Percentiles rank a stretch among this genome's conserved stretches.
Evolutionary conservation across 495 filamentous ascomycete species (phyloP).

Genomic region (Lepidopterella palustris): DNA sequence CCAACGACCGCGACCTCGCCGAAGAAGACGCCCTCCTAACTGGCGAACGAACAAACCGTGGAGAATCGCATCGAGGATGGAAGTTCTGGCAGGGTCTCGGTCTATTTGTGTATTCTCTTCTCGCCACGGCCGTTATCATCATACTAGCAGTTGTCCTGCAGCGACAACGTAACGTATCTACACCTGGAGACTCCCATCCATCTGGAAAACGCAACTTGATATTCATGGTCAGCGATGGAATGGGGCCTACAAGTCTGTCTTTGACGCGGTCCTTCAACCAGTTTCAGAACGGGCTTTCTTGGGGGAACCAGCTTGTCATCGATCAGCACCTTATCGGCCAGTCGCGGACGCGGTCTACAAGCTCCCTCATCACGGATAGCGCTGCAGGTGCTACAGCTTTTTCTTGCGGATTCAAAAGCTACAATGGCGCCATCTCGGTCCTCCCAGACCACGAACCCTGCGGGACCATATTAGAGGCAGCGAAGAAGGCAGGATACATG

Average conservation of each 20-base stretch:
- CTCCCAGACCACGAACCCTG: conserved; percentile 79
- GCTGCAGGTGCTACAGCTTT: conserved; percentile 96
- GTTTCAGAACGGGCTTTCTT: conserved; percentile 55
- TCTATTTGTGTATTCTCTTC: conserved; percentile 76
- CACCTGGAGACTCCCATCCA: conserved; percentile 42
- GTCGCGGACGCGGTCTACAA: conserved; percentile 75
- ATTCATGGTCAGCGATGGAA: conserved; percentile 98
- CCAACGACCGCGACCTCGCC: conserved; percentile 33
- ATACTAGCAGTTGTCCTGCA: conserved; percentile 69
- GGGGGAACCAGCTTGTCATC: conserved; percentile 65
- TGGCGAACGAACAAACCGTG: conserved; percentile 43
- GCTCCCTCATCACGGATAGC: conserved; percentile 82
- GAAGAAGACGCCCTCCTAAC: conserved; percentile 64
- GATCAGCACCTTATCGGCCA: conserved; percentile 85
- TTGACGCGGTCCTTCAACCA: conserved; percentile 82
- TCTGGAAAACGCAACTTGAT: conserved; percentile 84
- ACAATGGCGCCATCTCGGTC: conserved; percentile 91
- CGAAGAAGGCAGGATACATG: conserved; percentile 81
- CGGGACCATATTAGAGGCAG: conserved; percentile 90
- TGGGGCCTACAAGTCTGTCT: conserved; percentile 86
- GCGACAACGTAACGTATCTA: conserved; percentile 48
- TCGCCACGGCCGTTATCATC: conserved; percentile 76
- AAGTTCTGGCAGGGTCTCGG: conserved; percentile 61
- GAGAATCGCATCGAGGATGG: conserved; percentile 37
- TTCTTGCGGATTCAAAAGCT: conserved; percentile 84